A percentile compares a stretch with the other conserved stretches of the same genome.
These are phyloP conservation scores for Polyporus tsugae DNA, from an alignment of 1,284 basidiomycete genomes.

Conservation along the genomic window DNA sequence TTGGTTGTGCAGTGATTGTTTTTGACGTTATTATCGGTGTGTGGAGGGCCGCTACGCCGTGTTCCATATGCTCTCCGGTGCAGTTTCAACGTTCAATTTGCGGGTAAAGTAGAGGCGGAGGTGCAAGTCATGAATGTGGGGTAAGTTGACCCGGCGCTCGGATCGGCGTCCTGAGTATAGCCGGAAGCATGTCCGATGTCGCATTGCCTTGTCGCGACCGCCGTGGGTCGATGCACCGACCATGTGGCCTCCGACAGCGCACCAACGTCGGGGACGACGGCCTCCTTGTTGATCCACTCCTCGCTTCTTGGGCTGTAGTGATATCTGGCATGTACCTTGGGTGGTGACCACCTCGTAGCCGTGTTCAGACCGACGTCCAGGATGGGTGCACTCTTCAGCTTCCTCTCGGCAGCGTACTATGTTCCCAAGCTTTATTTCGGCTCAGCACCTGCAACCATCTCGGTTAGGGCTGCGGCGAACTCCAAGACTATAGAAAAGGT, in stretches of 20 bases:
- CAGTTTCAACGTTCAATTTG: background rate
- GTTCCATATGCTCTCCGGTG: background rate
- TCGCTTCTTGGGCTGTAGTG: background rate
- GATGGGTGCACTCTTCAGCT: constrained; percentile 45
- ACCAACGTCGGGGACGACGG: constrained; percentile 12
- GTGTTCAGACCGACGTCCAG: background rate
- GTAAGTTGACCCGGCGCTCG: constrained; percentile 14
- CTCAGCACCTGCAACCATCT: constrained; percentile 48
- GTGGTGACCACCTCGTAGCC: background rate
- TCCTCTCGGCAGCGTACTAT: constrained; percentile 33
- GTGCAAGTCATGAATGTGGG: too few species aligned
- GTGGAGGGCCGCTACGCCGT: background rate
- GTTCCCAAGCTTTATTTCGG: constrained; percentile 46
- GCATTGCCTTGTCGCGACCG: background rate
- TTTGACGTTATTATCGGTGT: background rate
- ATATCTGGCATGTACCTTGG: constrained; percentile 9
- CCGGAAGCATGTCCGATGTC: constrained; percentile 6
- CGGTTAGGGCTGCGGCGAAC: constrained; percentile 48
- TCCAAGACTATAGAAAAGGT: constrained; percentile 42
- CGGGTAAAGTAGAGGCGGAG: background rate
- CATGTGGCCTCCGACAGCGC: constrained; percentile 11
- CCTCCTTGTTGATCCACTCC: background rate
- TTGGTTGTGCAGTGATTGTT: constrained; percentile 10
- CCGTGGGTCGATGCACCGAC: constrained; percentile 2
- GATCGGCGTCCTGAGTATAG: background rate